phyloP scores from a whole-genome alignment of 768 basidiomycete species.

The Phaeotremella skinneri region DNA sequence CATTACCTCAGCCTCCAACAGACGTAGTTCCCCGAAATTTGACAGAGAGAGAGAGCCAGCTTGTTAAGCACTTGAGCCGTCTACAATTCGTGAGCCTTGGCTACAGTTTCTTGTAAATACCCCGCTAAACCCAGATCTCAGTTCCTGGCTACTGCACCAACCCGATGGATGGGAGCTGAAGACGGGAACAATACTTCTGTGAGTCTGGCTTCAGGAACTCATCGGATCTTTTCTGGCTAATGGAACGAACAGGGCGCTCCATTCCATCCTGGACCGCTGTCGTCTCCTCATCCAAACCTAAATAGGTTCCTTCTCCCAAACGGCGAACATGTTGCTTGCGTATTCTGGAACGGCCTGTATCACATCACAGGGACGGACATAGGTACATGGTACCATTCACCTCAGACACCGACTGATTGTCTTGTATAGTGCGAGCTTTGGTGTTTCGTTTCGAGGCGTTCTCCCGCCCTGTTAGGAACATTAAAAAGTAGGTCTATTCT shows the following conservation, averaged over 20 bases:
- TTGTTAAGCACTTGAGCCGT: constrained; percentile 34
- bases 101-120: neutral
- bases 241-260: neutral
- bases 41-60: constrained; percentile 32
- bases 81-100: constrained; percentile 47
- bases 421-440: constrained; percentile 72
- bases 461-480: constrained; percentile 77
- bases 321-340: constrained; percentile 80
- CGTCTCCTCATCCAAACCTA: constrained; percentile 16
- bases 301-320: constrained; percentile 73
- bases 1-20: constrained; percentile 36
- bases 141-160: constrained; percentile 48
- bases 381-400: constrained; percentile 37
- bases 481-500: constrained; percentile 79
- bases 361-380: constrained; percentile 98
- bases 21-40: constrained; percentile 29
- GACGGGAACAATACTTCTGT: constrained; percentile 3
- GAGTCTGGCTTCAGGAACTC: neutral
- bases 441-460: constrained; percentile 91
- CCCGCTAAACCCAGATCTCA: constrained; percentile 10
- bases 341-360: constrained; percentile 88
- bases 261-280: constrained; percentile 7
- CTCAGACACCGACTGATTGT: no score
- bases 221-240: neutral
- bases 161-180: constrained; percentile 30